Conservation (phyloP, 2,329 filamentous ascomycete genomes). For the Hymenotorrendiella dingleyae region DNA sequence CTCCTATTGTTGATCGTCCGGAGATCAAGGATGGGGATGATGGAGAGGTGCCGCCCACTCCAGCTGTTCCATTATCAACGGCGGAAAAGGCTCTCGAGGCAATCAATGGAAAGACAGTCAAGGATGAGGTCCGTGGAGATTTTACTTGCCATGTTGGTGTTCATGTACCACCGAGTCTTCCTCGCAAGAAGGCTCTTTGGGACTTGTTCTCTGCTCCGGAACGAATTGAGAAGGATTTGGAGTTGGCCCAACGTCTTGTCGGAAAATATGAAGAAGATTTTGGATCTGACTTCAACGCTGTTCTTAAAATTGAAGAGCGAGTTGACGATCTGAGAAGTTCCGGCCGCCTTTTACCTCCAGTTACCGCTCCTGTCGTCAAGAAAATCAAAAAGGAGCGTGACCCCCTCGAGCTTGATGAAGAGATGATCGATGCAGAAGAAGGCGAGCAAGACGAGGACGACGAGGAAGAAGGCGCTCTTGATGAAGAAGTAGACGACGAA, state of each 20-base stretch:
- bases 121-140: slow-evolving; percentile 87
- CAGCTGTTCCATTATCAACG: slow-evolving; percentile 45
- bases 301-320: slow-evolving; percentile 75
- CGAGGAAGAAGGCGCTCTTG: slow-evolving; percentile 52
- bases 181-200: slow-evolving; percentile 93
- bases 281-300: slow-evolving; percentile 69
- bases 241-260: slow-evolving; percentile 75
- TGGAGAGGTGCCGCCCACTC: slow-evolving; percentile 45
- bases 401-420: slow-evolving; percentile 51
- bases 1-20: slow-evolving; percentile 60
- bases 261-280: slow-evolving; percentile 81
- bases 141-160: slow-evolving; percentile 97
- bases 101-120: slow-evolving; percentile 96
- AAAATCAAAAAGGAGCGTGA: slow-evolving; percentile 57
- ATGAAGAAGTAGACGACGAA: slow-evolving; percentile 85
- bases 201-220: slow-evolving; percentile 94
- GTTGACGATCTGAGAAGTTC: slow-evolving; percentile 74
- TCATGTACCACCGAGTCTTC: slow-evolving; percentile 79
- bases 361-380: slow-evolving; percentile 52
- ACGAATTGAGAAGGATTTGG: slow-evolving; percentile 83
- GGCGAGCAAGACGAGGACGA: slow-evolving; percentile 73
- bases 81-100: slow-evolving; percentile 85
- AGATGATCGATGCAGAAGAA: slow-evolving; percentile 56
- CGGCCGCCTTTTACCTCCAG: slow-evolving; percentile 67
- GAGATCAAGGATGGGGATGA: slow-evolving; percentile 62